Percentiles rank a stretch among this genome's conserved stretches.
These are phyloP conservation scores for Vachellia pachyceras DNA, from an alignment of 306 rosid genomes.

Conservation along the genomic window DNA sequence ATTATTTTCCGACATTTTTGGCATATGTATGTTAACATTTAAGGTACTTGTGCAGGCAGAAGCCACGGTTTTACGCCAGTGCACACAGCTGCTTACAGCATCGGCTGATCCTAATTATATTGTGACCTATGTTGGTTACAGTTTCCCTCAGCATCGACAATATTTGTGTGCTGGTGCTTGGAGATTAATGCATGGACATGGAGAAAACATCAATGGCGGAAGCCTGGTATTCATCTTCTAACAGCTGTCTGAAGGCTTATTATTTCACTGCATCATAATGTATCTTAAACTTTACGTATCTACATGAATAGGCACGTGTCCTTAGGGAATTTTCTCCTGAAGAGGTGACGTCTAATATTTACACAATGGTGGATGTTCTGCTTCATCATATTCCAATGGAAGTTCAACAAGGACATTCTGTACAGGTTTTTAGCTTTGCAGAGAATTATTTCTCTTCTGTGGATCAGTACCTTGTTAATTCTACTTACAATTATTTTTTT, in stretches of 20 bases:
- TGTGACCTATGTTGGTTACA: conserved; percentile 77
- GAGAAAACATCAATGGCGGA: conserved; percentile 78
- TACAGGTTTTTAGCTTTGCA: conserved; percentile 61
- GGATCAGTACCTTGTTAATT: conserved; percentile 13
- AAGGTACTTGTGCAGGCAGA: conserved; percentile 71
- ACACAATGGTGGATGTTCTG: conserved; percentile 95
- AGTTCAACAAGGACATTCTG: conserved; percentile 84
- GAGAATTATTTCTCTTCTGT: conserved; percentile 22
- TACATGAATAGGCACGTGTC: conserved; percentile 74
- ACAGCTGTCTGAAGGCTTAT: conserved; percentile 23
- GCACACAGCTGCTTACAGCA: conserved; percentile 91
- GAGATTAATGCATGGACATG: conserved; percentile 93
- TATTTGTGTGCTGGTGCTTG: conserved; percentile 98
- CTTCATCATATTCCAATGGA: conserved; percentile 94
- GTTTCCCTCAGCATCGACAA: conserved; percentile 80
- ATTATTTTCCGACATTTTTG: conserved; percentile 7
- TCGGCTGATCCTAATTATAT: conserved; percentile 89
- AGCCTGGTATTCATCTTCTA: conserved; percentile 70
- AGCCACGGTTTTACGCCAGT: conserved; percentile 87
- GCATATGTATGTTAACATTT: conserved; percentile 24
- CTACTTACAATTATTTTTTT: conserved; percentile 28
- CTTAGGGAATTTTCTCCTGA: conserved; percentile 93
- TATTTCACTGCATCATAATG: conserved; percentile 18
- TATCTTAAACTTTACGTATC: conserved; percentile 15
- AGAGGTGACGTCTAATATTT: conserved; percentile 89